Conservation (phyloP, 148 eudicot species). For the Silene uniflora region DNA sequence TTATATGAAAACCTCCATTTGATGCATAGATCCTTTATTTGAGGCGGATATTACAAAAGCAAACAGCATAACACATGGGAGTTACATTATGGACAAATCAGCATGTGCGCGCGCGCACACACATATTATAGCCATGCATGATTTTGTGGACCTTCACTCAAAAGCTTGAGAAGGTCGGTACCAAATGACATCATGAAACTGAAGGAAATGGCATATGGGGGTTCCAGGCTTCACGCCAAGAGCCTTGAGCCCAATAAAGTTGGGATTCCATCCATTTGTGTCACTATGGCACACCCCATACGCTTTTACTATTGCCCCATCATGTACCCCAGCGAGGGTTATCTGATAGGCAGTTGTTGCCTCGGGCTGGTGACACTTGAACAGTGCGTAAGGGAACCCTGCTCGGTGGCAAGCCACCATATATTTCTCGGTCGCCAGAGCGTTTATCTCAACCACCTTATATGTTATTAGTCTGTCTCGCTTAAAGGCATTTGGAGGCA, state of each 20-base stretch:
- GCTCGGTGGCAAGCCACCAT: constrained; percentile 6
- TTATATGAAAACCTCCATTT: too few relatives aligned
- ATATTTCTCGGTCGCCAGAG: not conserved
- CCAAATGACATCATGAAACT: constrained; percentile 10
- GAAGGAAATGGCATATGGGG: constrained; percentile 12
- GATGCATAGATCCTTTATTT: too few relatives aligned
- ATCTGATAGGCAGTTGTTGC: not conserved
- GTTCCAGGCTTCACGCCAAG: constrained; percentile 9
- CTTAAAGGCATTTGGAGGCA: constrained; percentile 2
- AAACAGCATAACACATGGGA: too few relatives aligned
- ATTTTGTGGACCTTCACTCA: not conserved
- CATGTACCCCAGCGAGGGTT: not conserved
- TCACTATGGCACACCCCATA: constrained; percentile 10
- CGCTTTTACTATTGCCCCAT: not conserved
- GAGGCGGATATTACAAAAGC: too few relatives aligned
- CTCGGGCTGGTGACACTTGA: constrained; percentile 3
- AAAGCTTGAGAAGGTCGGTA: constrained; percentile 6
- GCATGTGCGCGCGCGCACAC: too few relatives aligned
- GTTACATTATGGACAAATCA: not conserved
- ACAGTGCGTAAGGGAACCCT: constrained; percentile 12
- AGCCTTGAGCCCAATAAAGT: constrained; percentile 6
- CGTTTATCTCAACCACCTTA: not conserved
- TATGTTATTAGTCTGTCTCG: not conserved
- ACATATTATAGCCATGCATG: not conserved
- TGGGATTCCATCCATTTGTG: constrained; percentile 6